These are phyloP conservation scores for Mycoemilia scoparia DNA, from an alignment of 192 early-diverging fungal species.

Conservation along the genomic window DNA sequence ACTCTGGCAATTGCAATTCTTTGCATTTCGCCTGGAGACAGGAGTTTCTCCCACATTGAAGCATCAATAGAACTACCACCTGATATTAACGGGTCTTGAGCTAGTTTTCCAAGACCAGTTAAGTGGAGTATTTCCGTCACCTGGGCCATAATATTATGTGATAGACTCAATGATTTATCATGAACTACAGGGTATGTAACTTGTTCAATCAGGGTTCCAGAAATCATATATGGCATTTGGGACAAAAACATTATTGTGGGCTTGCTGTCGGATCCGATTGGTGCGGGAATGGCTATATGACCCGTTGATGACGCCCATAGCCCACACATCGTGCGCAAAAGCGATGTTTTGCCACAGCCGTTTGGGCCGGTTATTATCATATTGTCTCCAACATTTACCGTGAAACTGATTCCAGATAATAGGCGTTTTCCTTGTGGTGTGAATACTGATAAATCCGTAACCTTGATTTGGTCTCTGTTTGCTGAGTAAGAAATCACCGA, in stretches of 20 bases:
- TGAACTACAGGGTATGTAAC: slow-evolving; percentile 37
- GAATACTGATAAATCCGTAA: slow-evolving; percentile 7
- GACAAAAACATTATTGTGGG: slow-evolving; percentile 48
- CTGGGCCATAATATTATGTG: background rate
- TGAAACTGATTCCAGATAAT: slow-evolving; percentile 26
- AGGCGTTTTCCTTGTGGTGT: slow-evolving; percentile 9
- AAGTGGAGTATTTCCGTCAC: background rate
- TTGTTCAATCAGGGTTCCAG: slow-evolving; percentile 45
- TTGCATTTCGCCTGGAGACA: slow-evolving; percentile 67
- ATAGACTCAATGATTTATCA: too few species aligned
- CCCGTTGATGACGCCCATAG: slow-evolving; percentile 50
- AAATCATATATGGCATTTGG: slow-evolving; percentile 41
- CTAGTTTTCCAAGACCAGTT: too few species aligned
- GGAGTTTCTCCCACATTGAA: slow-evolving; percentile 47
- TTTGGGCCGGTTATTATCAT: slow-evolving; percentile 56
- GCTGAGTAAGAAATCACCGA: slow-evolving; percentile 1
- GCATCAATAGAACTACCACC: too few species aligned
- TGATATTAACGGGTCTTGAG: too few species aligned
- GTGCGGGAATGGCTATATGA: slow-evolving; percentile 11
- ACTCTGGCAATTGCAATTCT: slow-evolving; percentile 46
- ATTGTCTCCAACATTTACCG: slow-evolving; percentile 32
- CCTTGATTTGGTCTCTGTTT: slow-evolving; percentile 1
- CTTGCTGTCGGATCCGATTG: background rate
- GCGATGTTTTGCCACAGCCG: slow-evolving; percentile 69
- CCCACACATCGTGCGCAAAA: slow-evolving; percentile 56